Evolutionary conservation across 2,329 filamentous ascomycete genomes (phyloP).

Genomic region (Alternaria sp.): DNA sequence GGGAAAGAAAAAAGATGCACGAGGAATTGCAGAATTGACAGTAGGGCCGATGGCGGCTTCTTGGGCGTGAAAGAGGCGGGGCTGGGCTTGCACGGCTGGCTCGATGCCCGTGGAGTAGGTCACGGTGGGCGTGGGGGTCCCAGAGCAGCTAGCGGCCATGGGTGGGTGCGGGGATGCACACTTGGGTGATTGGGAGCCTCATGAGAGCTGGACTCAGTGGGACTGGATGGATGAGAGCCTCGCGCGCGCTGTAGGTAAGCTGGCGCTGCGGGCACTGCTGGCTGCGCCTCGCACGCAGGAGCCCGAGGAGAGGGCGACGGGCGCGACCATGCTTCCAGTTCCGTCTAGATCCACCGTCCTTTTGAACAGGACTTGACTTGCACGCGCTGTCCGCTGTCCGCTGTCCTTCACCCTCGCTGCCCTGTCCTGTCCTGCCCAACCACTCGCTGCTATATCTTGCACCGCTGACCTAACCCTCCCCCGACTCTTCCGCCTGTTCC

Average conservation of each 20-base stretch:
- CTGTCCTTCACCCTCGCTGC: background rate
- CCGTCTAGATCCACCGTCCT: conserved; percentile 3
- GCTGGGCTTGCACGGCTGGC: background rate
- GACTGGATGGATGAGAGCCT: conserved; percentile 26
- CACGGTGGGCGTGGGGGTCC: conserved; percentile 12
- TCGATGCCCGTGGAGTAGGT: conserved; percentile 19
- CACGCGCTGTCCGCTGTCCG: background rate
- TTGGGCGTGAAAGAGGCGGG: conserved; percentile 8
- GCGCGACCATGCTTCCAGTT: background rate
- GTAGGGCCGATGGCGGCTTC: conserved; percentile 9
- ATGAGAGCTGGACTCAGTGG: conserved; percentile 19
- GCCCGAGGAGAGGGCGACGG: conserved; percentile 2
- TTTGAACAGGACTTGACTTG: background rate
- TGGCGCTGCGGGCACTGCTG: conserved; percentile 5
- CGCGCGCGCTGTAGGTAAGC: conserved; percentile 17
- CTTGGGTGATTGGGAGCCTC: conserved; percentile 23
- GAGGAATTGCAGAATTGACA: background rate
- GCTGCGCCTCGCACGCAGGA: conserved; percentile 14
- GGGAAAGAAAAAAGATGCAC: background rate
- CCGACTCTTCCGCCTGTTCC: conserved; percentile 17
- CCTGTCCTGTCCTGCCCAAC: background rate
- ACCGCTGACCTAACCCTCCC: background rate
- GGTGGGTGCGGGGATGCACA: conserved; percentile 22
- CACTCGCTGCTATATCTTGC: conserved; percentile 2
- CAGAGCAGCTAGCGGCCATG: conserved; percentile 17